phyloP scores from a whole-genome alignment of 495 filamentous ascomycete species.

The Thermothielavioides terrestris region DNA sequence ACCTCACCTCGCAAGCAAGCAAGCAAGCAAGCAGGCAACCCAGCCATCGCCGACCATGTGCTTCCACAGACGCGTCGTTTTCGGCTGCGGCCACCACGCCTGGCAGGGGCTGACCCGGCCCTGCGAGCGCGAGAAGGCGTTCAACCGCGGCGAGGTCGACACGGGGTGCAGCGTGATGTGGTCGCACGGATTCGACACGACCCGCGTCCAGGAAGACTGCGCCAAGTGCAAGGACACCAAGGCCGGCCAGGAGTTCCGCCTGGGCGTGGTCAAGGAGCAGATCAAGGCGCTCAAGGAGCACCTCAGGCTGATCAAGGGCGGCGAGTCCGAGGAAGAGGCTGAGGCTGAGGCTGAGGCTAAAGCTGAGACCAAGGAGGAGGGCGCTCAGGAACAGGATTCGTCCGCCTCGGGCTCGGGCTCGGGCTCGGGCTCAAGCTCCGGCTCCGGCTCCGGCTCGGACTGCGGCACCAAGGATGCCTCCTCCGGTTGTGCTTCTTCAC shows the following conservation, averaged over 20 bases:
- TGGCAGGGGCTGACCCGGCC: constrained; percentile 10
- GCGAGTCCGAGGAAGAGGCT: not conserved
- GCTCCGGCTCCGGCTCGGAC: too few relatives aligned
- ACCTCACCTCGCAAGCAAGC: not conserved
- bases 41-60: constrained; percentile 17
- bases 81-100: constrained; percentile 19
- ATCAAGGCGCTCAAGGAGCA: constrained; percentile 1
- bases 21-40: not conserved
- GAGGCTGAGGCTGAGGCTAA: not conserved
- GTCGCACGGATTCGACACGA: constrained; percentile 18
- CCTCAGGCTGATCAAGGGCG: constrained; percentile 4
- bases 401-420: too few relatives aligned
- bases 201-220: constrained; percentile 12
- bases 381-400: not conserved
- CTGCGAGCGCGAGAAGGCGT: constrained; percentile 15
- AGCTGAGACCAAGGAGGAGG: not conserved
- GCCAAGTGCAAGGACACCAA: constrained; percentile 3
- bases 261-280: constrained; percentile 4
- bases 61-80: constrained; percentile 20
- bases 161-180: constrained; percentile 17
- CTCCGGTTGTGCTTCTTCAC: not conserved
- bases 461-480: too few relatives aligned
- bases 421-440: too few relatives aligned
- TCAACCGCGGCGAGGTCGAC: constrained; percentile 6
- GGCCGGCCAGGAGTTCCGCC: not conserved